Conservation (phyloP, 192 early-diverging fungal species). For the Gigaspora rosea region DNA sequence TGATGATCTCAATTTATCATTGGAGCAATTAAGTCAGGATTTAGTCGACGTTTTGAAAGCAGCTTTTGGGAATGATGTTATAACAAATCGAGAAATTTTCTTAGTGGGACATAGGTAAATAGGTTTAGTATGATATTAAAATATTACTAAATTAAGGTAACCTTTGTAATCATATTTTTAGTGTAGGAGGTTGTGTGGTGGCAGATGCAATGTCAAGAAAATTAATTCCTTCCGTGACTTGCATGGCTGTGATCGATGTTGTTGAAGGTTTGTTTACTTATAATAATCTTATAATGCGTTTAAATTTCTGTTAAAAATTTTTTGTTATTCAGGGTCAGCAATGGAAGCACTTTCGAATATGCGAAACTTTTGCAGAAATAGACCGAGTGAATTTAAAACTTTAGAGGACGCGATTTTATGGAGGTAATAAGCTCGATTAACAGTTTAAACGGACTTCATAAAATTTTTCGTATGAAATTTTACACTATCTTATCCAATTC, state of each 20-base stretch:
- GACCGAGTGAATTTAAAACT: conserved; percentile 52
- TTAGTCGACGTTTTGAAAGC: conserved; percentile 49
- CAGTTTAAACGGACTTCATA: neutral
- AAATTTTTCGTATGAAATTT: neutral
- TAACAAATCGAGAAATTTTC: conserved; percentile 53
- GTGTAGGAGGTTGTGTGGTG: conserved; percentile 81
- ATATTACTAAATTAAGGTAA: neutral
- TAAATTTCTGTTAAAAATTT: neutral
- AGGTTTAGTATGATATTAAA: neutral
- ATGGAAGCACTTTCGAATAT: conserved; percentile 58
- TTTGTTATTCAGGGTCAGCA: conserved; percentile 45
- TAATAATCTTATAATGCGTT: neutral
- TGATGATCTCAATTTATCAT: conserved; percentile 55
- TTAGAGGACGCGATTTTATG: conserved; percentile 56
- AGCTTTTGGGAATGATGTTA: conserved; percentile 46
- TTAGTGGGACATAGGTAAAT: conserved; percentile 78
- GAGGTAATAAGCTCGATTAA: conserved; percentile 46
- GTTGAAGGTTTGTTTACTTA: conserved; percentile 62
- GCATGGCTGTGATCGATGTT: conserved; percentile 74
- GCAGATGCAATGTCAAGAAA: conserved; percentile 59
- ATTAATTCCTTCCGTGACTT: conserved; percentile 52
- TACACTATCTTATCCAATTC: neutral
- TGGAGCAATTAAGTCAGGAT: conserved; percentile 62
- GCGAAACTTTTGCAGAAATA: conserved; percentile 44
- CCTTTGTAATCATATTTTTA: conserved; percentile 26